These are phyloP conservation scores for Coniochaeta sp. DNA, from an alignment of 2,329 filamentous ascomycete species.

Conservation along the genomic window DNA sequence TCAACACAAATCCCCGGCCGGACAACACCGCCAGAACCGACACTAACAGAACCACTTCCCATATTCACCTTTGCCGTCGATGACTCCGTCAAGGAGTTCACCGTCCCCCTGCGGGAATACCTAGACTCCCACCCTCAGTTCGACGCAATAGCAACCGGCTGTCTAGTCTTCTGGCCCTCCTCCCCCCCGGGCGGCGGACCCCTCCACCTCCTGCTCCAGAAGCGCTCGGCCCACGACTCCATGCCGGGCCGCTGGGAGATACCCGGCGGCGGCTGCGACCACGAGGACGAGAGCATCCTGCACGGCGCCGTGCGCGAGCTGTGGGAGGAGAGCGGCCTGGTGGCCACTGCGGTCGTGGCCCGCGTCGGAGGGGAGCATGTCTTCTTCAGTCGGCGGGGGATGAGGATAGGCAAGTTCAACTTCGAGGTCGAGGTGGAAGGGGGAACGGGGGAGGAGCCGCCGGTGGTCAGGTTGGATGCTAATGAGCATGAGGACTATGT, in stretches of 20 bases:
- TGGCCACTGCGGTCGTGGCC: conserved; percentile 15
- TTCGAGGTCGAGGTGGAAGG: conserved; percentile 18
- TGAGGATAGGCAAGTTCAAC: conserved; percentile 14
- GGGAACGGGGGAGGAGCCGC: background rate
- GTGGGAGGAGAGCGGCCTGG: conserved; percentile 32
- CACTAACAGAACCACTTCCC: background rate
- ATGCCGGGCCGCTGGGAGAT: conserved; percentile 33
- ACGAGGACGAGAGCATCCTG: conserved; percentile 25
- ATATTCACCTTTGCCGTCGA: conserved; percentile 14
- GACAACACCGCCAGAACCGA: background rate
- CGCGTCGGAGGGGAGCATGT: conserved; percentile 10
- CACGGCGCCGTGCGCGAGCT: conserved; percentile 29
- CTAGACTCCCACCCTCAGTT: conserved; percentile 11
- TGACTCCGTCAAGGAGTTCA: conserved; percentile 11
- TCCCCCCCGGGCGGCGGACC: background rate
- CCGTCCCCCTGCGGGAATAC: conserved; percentile 13
- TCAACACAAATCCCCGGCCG: background rate
- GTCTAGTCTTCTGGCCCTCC: conserved; percentile 18
- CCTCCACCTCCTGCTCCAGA: conserved; percentile 26
- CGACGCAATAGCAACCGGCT: conserved; percentile 16
- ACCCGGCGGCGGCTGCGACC: conserved; percentile 31
- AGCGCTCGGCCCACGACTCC: conserved; percentile 28
- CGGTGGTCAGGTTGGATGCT: conserved; percentile 20
- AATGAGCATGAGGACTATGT: conserved; percentile 24
- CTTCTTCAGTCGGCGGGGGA: conserved; percentile 17